Conservation (phyloP, 306 rosid genomes). For the Hippophae gyantsensis region DNA sequence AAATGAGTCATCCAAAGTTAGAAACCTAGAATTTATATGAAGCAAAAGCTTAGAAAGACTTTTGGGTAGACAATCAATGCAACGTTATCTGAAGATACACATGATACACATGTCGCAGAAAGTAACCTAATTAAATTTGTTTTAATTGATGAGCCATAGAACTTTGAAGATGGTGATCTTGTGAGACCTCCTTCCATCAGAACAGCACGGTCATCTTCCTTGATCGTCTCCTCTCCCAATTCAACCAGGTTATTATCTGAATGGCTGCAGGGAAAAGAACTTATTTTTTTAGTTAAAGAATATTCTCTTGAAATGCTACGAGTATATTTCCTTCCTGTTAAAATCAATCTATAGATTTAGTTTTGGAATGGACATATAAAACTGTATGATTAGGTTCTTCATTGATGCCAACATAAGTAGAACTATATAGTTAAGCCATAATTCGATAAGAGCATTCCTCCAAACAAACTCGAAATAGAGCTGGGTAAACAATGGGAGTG, state of each 20-base stretch:
- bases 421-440: background rate
- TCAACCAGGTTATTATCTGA: conserved; percentile 80
- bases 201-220: conserved; percentile 79
- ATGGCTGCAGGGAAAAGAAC: conserved; percentile 49
- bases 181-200: conserved; percentile 86
- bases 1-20: conserved; percentile 88
- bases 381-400: background rate
- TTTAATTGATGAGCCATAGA: conserved; percentile 54
- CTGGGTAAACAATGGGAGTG: background rate
- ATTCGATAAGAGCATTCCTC: background rate
- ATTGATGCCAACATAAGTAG: background rate
- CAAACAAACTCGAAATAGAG: background rate
- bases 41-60: conserved; percentile 24
- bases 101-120: conserved; percentile 8
- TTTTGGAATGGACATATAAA: too few relatives aligned
- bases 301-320: background rate
- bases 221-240: conserved; percentile 60
- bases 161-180: conserved; percentile 68
- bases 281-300: conserved; percentile 15
- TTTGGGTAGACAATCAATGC: conserved; percentile 12
- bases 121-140: conserved; percentile 68
- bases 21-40: conserved; percentile 48
- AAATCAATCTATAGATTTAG: too few relatives aligned
- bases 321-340: background rate
- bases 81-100: conserved; percentile 12